Conservation (phyloP, 805 yeast genomes). For the Cyberlindnera maclurae region DNA sequence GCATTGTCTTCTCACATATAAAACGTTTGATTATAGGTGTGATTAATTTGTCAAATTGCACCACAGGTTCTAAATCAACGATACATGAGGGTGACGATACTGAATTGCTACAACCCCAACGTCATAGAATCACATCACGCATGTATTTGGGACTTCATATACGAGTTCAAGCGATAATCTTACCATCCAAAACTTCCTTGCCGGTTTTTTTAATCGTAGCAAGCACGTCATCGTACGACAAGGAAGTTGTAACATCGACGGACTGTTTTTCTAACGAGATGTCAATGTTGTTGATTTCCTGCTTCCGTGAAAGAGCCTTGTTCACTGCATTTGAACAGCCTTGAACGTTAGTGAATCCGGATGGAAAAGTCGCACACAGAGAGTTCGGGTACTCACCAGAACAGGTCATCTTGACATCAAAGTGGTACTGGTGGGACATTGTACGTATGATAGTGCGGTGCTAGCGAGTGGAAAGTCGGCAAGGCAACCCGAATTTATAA, state of each 20-base stretch:
- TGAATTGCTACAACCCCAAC: no score
- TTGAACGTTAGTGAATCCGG: conserved; percentile 2
- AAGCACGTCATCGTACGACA: conserved; percentile 72
- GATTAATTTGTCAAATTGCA: no score
- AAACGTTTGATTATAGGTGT: no score
- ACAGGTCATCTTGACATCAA: conserved; percentile 80
- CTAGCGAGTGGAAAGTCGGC: no score
- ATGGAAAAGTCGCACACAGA: no score
- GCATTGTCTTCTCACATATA: no score
- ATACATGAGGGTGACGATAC: no score
- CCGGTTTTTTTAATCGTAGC: conserved; percentile 86
- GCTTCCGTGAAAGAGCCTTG: conserved; percentile 61
- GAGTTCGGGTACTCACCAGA: conserved; percentile 46
- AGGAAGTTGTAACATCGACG: conserved; percentile 65
- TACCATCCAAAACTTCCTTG: conserved; percentile 68
- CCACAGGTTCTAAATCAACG: no score
- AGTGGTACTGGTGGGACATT: conserved; percentile 56
- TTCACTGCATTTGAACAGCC: conserved; percentile 86
- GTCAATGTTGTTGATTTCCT: conserved; percentile 67
- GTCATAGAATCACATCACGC: no score
- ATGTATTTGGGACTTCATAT: background rate
- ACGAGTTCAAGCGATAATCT: conserved; percentile 28
- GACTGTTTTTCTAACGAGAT: conserved; percentile 75
- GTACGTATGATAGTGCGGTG: background rate
- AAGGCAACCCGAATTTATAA: no score